Evolutionary conservation across 2,329 filamentous ascomycete species (phyloP), one percentile per base, ranked within the genome.

Genomic region (Chaetomium olivaceum): DNA sequence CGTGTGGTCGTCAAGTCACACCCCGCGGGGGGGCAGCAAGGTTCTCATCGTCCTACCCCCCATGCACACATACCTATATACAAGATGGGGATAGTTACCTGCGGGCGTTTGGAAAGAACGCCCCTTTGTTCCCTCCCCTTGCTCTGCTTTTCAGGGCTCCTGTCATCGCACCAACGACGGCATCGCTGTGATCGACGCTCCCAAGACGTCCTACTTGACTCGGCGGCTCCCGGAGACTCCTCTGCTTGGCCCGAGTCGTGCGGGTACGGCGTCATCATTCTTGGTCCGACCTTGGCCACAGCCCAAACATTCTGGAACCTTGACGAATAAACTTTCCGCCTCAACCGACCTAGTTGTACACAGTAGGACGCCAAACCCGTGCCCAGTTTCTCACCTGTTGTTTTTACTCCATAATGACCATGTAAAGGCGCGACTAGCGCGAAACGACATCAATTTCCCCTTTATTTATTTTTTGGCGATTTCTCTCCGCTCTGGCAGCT

Each of bases 241-340:
- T 39, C 16, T 43, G 39, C 39, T 43, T 43, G 39, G 39, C 39
- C 39, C 46, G 9, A 48, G 48, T 16, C 23, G 23, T 25, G 21
- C 48, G 21, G 48, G 9, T 9, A 57, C 62, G 56, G 62, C 66
- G 62, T 67, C 65, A 67, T 70, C 57, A 43, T 60, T 56, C 63
- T 64, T 54, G 55, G 29, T 23, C 61, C 29, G 61, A 64, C 60
- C 58, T 62, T 66, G 66, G 66, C 67, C 62, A 65, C 61, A 27
- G 52, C 27, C 21, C 51, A 50, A 59, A 63, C 60, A 58, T 43
- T 43, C 54, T 31, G 50, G 25, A 60, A 23, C 31, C 51, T 14
- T 25, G 21, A 46, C 54, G 36, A 55, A 31, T 43, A 61, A 58
- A 27, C 36, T n/a, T 29, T 54, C 43, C 7, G 58, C 58, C 19